Evolutionary conservation across 371 early-diverging fungal species (phyloP), one percentile per base, ranked within the genome.

Genomic region (Mortierella sp.): DNA sequence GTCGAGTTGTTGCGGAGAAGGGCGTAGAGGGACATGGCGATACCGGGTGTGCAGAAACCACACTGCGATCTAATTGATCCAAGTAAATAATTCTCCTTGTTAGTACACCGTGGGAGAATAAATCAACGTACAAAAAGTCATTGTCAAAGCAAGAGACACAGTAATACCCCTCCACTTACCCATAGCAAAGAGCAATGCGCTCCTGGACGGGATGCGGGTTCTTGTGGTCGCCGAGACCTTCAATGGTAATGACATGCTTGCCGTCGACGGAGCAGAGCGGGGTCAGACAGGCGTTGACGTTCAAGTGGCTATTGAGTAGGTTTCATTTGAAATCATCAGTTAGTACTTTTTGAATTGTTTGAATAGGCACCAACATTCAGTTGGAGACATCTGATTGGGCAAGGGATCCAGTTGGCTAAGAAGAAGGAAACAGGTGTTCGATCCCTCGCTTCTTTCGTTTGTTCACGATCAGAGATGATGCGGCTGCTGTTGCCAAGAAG

Each of bases 21-120:
- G 13, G 94, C 91, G 83, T 95, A 96, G 74, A 96, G 90, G 38
- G 95, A 94, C 96, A 96, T 96, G 80, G 94, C 96, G 60, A 96
- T 94, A 34, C 96, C 96, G 2, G 96, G 95, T 8, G 96, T 95
- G 75, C 96, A 96, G 90, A 96, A 96, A 44, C 96, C 96, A 82
- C 96, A 96, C 87, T 96, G 96, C 26, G 93, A 93, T 48, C 92
- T 91, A 77, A 54, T 45, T n/a, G 24, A n/a, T 6, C 11, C 11
- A 26, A 21, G 31, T 16, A 44, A 31, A 71, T 72, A 50, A 52
- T 45, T 65, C 0, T 52, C 42, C 42, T 0, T 7, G 54, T 72
- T 50, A 72, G 45, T 0, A 42, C 16, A 38, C 44, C 48, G 71
- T 47, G 65, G 65, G 65, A 65, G 38, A 38, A 19, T 52, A 74